Base-by-base conservation (phyloP, 257 asterid species). In the Salvia hispanica region DNA sequence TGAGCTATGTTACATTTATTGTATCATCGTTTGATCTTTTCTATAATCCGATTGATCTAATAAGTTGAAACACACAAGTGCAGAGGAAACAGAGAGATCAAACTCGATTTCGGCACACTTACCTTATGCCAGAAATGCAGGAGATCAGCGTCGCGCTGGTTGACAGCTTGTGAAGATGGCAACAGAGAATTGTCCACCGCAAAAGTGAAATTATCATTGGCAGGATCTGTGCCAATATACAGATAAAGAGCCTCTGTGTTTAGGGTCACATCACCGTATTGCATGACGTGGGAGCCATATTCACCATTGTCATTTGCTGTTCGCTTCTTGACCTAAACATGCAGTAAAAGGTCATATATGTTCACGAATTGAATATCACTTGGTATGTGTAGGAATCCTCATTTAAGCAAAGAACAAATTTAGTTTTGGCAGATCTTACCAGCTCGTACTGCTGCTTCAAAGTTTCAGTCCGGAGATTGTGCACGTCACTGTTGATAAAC, bases 51-150 rank as follows among this genome's bases (percentile, higher is more conserved):
- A 25, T 25, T 25, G 31, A 25, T 25, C 31, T 25, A 25, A 25
- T 25, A 25, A 25, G 31, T 25, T 25, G 31, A 25, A 25, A 25
- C 31, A 25, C 31, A 25, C 31, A 25, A 25, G 31, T 25, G 31
- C 31, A 25, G 31, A 25, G 31, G 31, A 25, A 25, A 25, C 31
- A 25, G 3, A 25, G 31, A 1, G 31, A 21, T 18, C 13, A 58
- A 8, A 43, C 52, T 13, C 9, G 46, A 47, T 47, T 64, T 52
- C 43, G 52, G 9, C 4, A 13, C 46, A 47, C 50, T 25, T 25
- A 92, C 98, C 96, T 92, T 92, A 71, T 92, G 83, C 98, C 98
- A 89, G 72, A 87, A 92, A 67, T 92, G 96, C 69, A 92, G 54
- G 39, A 92, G 89, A 82, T 92, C 98, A 66, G 98, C 98, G 71